A percentile compares a stretch with the other conserved stretches of the same genome.
These are phyloP conservation scores for Penicillium sp. DNA, from an alignment of 2,329 filamentous ascomycete species.

Conservation along the genomic window DNA sequence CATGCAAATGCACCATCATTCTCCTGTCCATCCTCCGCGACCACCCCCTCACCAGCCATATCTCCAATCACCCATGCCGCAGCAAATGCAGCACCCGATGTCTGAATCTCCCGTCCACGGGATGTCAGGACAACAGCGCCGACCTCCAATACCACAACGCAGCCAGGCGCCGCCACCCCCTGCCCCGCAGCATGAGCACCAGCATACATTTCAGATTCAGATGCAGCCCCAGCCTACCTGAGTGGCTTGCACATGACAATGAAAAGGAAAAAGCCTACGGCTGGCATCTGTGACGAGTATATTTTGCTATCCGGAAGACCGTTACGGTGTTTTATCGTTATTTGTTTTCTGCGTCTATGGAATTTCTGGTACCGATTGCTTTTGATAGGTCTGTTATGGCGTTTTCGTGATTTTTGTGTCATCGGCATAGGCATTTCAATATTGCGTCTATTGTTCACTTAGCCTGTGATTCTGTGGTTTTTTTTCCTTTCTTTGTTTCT, in stretches of 20 bases:
- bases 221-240: constrained; percentile 25
- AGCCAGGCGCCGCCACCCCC: constrained; percentile 22
- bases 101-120: constrained; percentile 16
- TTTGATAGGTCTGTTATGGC: constrained; percentile 1
- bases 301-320: not conserved
- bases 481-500: not conserved
- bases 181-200: constrained; percentile 27
- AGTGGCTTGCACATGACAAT: too few relatives aligned
- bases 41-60: constrained; percentile 19
- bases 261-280: too few relatives aligned
- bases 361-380: constrained; percentile 2
- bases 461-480: constrained; percentile 7
- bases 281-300: not conserved
- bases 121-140: constrained; percentile 11
- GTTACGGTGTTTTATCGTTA: constrained; percentile 5
- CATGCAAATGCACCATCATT: constrained; percentile 25
- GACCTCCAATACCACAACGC: constrained; percentile 10
- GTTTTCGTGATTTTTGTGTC: constrained; percentile 3
- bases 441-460: constrained; percentile 6
- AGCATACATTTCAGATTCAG: constrained; percentile 27
- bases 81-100: constrained; percentile 18
- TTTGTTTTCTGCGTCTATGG: constrained; percentile 1
- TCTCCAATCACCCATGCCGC: constrained; percentile 25
- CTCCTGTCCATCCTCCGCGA: constrained; percentile 16
- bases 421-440: constrained; percentile 7